Percentiles rank a stretch among this genome's conserved stretches.
Conservation (phyloP, 2,329 filamentous ascomycete genomes). For the Exophiala mesophila region DNA sequence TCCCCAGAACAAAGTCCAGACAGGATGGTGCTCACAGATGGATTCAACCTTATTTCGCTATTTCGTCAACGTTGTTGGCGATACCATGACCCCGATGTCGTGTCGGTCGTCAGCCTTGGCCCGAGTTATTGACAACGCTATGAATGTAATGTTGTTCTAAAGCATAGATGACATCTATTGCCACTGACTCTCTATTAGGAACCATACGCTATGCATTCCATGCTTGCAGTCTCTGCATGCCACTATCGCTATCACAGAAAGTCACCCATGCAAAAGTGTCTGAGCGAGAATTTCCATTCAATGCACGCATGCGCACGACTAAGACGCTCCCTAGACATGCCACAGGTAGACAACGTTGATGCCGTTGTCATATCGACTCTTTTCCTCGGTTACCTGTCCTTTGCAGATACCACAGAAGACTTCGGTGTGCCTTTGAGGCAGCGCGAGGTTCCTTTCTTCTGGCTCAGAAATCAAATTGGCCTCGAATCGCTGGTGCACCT, state of each 20-base stretch:
- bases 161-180: neutral
- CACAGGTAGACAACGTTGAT: conserved; percentile 2
- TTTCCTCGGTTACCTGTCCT: conserved; percentile 6
- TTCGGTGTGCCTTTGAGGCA: neutral
- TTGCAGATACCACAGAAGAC: conserved; percentile 4
- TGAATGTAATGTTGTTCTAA: neutral
- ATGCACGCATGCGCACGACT: conserved; percentile 3
- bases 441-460: conserved; percentile 6
- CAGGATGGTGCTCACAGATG: conserved; percentile 25
- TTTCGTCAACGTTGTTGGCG: conserved; percentile 20
- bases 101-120: neutral
- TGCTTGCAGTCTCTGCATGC: conserved; percentile 6
- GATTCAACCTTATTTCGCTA: conserved; percentile 34
- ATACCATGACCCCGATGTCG: conserved; percentile 6
- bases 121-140: conserved; percentile 2
- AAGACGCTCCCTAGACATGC: conserved; percentile 3
- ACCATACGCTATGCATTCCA: conserved; percentile 6
- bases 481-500: neutral
- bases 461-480: conserved; percentile 9
- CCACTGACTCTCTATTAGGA: conserved; percentile 3
- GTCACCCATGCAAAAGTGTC: conserved; percentile 1
- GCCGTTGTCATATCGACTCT: conserved; percentile 6
- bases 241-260: conserved; percentile 8
- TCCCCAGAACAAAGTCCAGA: conserved; percentile 9
- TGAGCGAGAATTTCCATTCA: conserved; percentile 6